phyloP scores from a whole-genome alignment of 306 rosid genomes.

The Lathyrus sativus region DNA sequence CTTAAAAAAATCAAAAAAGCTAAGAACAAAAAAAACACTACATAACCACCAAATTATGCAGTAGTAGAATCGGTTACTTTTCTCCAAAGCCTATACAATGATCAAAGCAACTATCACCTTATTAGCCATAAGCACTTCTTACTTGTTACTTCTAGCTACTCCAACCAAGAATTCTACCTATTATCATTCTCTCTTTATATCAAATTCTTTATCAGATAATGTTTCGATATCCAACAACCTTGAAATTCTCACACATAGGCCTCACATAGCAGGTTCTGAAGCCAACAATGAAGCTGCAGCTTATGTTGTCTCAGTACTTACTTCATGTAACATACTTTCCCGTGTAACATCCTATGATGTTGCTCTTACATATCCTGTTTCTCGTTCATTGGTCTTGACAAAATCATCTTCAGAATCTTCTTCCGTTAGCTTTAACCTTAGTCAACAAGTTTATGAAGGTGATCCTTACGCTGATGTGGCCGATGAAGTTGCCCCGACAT shows the following conservation, averaged over 20 bases:
- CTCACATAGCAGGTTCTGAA: conserved; percentile 62
- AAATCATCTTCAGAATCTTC: conserved; percentile 46
- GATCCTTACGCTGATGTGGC: conserved; percentile 65
- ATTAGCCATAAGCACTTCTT: conserved; percentile 45
- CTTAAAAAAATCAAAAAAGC: no score
- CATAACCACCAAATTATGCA: neutral
- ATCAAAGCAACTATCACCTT: conserved; percentile 40
- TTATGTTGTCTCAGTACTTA: conserved; percentile 51
- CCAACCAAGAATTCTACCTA: conserved; percentile 49
- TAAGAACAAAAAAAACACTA: neutral
- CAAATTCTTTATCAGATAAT: conserved; percentile 52
- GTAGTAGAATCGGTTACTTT: neutral
- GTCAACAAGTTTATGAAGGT: conserved; percentile 49
- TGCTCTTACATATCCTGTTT: conserved; percentile 53
- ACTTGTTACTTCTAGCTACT: conserved; percentile 39
- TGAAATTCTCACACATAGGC: conserved; percentile 56
- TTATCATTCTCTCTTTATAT: conserved; percentile 65
- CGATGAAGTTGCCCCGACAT: conserved; percentile 52
- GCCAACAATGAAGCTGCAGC: conserved; percentile 70
- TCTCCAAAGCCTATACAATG: neutral
- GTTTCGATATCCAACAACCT: conserved; percentile 58
- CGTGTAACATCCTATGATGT: conserved; percentile 57
- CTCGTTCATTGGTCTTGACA: conserved; percentile 48
- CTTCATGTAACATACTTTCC: conserved; percentile 45
- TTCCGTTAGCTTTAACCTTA: conserved; percentile 41